phyloP scores from a whole-genome alignment of 768 basidiomycete genomes.

The Tylopilus vinaceipallidus region DNA sequence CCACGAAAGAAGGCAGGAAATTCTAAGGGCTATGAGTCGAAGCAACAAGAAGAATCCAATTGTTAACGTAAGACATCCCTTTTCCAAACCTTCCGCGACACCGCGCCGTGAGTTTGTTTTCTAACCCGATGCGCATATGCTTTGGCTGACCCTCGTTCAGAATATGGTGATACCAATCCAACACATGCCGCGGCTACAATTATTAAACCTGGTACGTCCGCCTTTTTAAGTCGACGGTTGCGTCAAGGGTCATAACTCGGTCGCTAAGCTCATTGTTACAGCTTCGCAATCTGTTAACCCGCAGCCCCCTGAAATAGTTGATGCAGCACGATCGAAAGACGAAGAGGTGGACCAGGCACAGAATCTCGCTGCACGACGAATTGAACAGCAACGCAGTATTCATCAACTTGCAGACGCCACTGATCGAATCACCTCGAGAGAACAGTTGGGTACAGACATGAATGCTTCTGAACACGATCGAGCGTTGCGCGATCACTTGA shows the following conservation, averaged over 20 bases:
- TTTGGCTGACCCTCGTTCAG: too few species aligned
- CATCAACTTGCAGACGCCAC: not conserved
- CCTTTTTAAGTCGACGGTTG: too few species aligned
- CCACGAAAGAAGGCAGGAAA: conserved; percentile 1
- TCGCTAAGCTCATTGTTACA: not conserved
- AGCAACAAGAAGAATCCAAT: not conserved
- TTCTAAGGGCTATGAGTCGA: conserved; percentile 14
- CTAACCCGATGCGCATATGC: too few species aligned
- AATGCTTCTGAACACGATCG: not conserved
- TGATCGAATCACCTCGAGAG: not conserved
- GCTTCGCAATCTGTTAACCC: not conserved
- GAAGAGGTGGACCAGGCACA: not conserved
- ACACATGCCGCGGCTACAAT: too few species aligned
- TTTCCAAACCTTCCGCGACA: not conserved
- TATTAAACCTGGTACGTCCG: not conserved
- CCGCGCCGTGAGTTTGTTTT: too few species aligned
- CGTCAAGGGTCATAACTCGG: not conserved
- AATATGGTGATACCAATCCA: too few species aligned
- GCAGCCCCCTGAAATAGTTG: too few species aligned
- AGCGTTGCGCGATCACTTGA: not conserved
- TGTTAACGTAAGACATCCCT: not conserved
- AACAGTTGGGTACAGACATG: not conserved
- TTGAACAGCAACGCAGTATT: not conserved
- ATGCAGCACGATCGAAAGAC: not conserved
- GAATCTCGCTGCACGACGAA: not conserved